phyloP scores from a whole-genome alignment of 2,329 filamentous ascomycete species.

The Orbilia brochopaga region DNA sequence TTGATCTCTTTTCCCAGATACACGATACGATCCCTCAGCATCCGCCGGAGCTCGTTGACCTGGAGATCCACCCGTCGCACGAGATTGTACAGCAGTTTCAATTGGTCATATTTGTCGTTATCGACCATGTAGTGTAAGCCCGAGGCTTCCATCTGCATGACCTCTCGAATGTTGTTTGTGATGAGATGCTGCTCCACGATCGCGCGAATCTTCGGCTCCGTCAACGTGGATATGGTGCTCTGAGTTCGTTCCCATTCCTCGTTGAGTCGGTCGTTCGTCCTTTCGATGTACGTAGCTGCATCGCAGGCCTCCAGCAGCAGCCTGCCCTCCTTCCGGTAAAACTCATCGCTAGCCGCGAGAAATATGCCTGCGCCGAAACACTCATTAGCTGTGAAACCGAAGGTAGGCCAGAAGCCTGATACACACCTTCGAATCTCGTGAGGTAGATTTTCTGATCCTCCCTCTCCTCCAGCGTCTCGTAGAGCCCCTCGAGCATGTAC shows the following conservation, averaged over 20 bases:
- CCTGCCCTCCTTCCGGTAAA: slow-evolving; percentile 78
- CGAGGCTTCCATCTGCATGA: slow-evolving; percentile 82
- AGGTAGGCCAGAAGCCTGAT: background rate
- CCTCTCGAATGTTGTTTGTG: slow-evolving; percentile 74
- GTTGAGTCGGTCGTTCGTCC: slow-evolving; percentile 73
- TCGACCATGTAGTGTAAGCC: slow-evolving; percentile 90
- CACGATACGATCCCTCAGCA: slow-evolving; percentile 75
- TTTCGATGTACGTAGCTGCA: slow-evolving; percentile 78
- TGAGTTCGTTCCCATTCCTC: slow-evolving; percentile 84
- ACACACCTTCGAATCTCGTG: slow-evolving; percentile 74
- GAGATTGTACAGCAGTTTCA: slow-evolving; percentile 80
- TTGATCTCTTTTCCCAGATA: slow-evolving; percentile 86
- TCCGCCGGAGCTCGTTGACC: slow-evolving; percentile 72
- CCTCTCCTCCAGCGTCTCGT: slow-evolving; percentile 78
- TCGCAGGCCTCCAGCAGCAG: slow-evolving; percentile 77
- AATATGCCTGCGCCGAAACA: slow-evolving; percentile 63
- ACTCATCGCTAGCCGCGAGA: slow-evolving; percentile 71
- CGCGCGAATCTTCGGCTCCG: slow-evolving; percentile 72
- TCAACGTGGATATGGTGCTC: slow-evolving; percentile 77
- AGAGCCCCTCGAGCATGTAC: slow-evolving; percentile 87
- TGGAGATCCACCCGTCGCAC: slow-evolving; percentile 77
- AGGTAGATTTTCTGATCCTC: slow-evolving; percentile 83
- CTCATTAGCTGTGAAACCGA: background rate
- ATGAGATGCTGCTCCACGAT: slow-evolving; percentile 86
- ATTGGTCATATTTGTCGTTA: slow-evolving; percentile 78